A percentile compares a stretch with the other conserved stretches of the same genome.
These are phyloP conservation scores for Hypomyces rosellus DNA, from an alignment of 2,329 filamentous ascomycete genomes.

Conservation along the genomic window DNA sequence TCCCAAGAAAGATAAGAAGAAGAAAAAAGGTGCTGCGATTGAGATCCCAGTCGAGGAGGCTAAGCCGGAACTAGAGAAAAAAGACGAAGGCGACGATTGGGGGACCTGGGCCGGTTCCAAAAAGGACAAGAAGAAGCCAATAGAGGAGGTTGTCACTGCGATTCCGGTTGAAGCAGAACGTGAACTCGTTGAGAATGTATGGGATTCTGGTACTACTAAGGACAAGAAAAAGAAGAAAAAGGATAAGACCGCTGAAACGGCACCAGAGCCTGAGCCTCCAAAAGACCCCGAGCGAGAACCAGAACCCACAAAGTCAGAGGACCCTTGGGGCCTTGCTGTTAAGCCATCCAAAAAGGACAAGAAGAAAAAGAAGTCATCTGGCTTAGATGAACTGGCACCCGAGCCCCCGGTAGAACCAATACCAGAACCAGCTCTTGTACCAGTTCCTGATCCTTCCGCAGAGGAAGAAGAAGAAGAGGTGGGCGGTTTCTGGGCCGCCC, in stretches of 20 bases:
- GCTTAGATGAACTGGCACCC: constrained; percentile 17
- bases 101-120: constrained; percentile 22
- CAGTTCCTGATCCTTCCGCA: constrained; percentile 4
- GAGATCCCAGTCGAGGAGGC: constrained; percentile 17
- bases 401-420: constrained; percentile 7
- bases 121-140: constrained; percentile 23
- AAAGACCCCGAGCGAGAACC: constrained; percentile 21
- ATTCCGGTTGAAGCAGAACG: neutral
- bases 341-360: constrained; percentile 26
- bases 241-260: constrained; percentile 15
- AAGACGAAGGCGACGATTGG: constrained; percentile 26
- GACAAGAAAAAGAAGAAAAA: constrained; percentile 24
- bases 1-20: constrained; percentile 34
- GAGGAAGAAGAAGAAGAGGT: constrained; percentile 16
- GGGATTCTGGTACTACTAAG: neutral
- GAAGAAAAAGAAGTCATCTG: constrained; percentile 21
- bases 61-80: constrained; percentile 16
- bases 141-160: constrained; percentile 3
- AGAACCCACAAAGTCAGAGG: constrained; percentile 15
- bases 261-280: constrained; percentile 13
- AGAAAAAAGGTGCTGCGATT: constrained; percentile 23
- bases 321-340: constrained; percentile 17
- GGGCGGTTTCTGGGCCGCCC: constrained; percentile 22
- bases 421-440: constrained; percentile 16
- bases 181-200: constrained; percentile 6